phyloP scores from a whole-genome alignment of 2,329 filamentous ascomycete genomes.

The Magnaporthiopsis rhizophila region DNA sequence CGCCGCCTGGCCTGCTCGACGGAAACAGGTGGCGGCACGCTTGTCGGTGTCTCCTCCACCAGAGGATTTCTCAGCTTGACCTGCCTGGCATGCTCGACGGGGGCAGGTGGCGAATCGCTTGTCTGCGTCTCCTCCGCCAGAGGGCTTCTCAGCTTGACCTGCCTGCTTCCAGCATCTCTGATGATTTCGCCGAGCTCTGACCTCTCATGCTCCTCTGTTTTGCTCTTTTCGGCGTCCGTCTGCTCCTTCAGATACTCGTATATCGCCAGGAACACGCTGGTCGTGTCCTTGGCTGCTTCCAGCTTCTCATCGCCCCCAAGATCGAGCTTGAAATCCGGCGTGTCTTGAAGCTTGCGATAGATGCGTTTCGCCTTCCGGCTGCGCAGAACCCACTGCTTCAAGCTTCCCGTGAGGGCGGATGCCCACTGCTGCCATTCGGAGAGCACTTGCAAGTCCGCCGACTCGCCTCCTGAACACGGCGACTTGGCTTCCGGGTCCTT shows the following conservation, averaged over 20 bases:
- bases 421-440: slow-evolving; percentile 1
- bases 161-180: not conserved
- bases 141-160: slow-evolving; percentile 5
- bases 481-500: not conserved
- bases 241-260: slow-evolving; percentile 4
- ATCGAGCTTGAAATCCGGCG: not conserved
- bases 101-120: not conserved
- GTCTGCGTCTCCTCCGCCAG: not conserved
- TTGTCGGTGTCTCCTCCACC: not conserved
- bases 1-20: not conserved
- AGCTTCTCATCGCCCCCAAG: not conserved
- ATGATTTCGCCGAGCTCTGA: not conserved
- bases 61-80: too few relatives aligned
- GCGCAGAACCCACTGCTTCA: slow-evolving; percentile 5
- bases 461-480: too few relatives aligned
- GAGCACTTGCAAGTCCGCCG: not conserved
- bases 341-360: not conserved
- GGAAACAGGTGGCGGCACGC: not conserved
- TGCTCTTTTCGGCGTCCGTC: not conserved
- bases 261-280: slow-evolving; percentile 3
- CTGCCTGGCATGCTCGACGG: not conserved
- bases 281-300: not conserved
- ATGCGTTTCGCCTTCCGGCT: not conserved
- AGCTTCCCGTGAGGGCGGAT: not conserved
- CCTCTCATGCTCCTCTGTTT: not conserved